Percentiles rank a stretch among this genome's conserved stretches.
Conservation (phyloP, 1,139 yeast species). For the Saccharomyces pastorianus region DNA sequence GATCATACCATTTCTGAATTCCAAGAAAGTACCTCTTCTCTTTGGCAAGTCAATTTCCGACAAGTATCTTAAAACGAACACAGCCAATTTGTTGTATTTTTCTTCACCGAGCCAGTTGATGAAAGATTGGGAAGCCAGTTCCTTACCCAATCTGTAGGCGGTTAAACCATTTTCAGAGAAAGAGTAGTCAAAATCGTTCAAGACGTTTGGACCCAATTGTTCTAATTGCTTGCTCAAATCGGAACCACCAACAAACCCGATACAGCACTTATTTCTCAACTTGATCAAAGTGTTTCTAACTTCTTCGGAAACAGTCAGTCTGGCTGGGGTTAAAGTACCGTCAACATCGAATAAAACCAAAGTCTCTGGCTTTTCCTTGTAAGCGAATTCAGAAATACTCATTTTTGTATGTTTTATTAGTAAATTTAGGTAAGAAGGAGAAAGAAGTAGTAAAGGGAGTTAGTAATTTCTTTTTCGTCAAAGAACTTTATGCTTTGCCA, state of each 20-base stretch:
- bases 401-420: slow-evolving; percentile 9
- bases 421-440: background rate
- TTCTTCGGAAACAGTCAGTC: slow-evolving; percentile 73
- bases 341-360: slow-evolving; percentile 92
- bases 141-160: slow-evolving; percentile 84
- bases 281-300: slow-evolving; percentile 62
- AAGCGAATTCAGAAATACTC: slow-evolving; percentile 33
- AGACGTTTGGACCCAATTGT: slow-evolving; percentile 77
- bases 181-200: slow-evolving; percentile 84
- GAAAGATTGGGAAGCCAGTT: slow-evolving; percentile 87
- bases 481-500: background rate
- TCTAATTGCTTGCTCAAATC: slow-evolving; percentile 91
- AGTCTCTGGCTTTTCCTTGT: slow-evolving; percentile 37
- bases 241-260: slow-evolving; percentile 98
- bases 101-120: slow-evolving; percentile 94
- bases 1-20: slow-evolving; percentile 99
- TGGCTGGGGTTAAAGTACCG: slow-evolving; percentile 96
- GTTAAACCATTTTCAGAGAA: slow-evolving; percentile 97
- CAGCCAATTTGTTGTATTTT: slow-evolving; percentile 79
- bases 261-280: slow-evolving; percentile 81
- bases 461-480: background rate
- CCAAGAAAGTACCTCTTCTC: slow-evolving; percentile 95
- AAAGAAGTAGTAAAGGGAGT: background rate
- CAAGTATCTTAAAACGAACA: slow-evolving; percentile 77
- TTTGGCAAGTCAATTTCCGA: slow-evolving; percentile 82